Conservation (phyloP, 2,329 filamentous ascomycete genomes). For the Samsoniella hepiali region DNA sequence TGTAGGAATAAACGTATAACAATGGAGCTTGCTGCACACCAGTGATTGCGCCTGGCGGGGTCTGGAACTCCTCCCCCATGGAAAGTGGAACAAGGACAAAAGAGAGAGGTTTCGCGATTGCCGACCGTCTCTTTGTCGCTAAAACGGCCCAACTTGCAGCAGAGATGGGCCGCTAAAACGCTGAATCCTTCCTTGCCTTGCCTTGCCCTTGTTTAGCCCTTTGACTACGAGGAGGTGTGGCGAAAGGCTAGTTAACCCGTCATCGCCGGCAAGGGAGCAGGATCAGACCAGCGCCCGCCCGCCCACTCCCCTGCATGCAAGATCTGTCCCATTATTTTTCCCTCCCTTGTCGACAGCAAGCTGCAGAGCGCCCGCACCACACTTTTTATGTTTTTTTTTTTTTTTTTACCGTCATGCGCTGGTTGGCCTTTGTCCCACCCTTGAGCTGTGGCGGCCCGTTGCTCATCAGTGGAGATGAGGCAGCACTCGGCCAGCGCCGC, state of each 20-base stretch:
- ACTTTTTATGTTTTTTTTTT: no score
- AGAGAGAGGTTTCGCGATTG: not conserved
- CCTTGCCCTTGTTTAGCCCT: not conserved
- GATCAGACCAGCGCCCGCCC: not conserved
- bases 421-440: not conserved
- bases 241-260: not conserved
- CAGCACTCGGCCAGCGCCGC: not conserved
- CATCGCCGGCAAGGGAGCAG: not conserved
- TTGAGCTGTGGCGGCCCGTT: not conserved
- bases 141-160: not conserved
- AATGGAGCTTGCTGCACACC: conserved; percentile 5
- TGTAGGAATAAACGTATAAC: conserved; percentile 3
- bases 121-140: not conserved
- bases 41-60: not conserved
- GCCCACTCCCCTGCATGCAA: conserved; percentile 6
- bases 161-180: not conserved
- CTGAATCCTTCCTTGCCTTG: not conserved
- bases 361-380: not conserved
- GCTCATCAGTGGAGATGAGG: not conserved
- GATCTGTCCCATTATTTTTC: conserved; percentile 1
- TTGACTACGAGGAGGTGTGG: not conserved
- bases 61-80: not conserved
- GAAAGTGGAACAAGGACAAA: not conserved
- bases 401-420: not conserved
- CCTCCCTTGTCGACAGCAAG: not conserved